Conservation (phyloP, 441 rosid species). For the Raphanus hybrid region DNA sequence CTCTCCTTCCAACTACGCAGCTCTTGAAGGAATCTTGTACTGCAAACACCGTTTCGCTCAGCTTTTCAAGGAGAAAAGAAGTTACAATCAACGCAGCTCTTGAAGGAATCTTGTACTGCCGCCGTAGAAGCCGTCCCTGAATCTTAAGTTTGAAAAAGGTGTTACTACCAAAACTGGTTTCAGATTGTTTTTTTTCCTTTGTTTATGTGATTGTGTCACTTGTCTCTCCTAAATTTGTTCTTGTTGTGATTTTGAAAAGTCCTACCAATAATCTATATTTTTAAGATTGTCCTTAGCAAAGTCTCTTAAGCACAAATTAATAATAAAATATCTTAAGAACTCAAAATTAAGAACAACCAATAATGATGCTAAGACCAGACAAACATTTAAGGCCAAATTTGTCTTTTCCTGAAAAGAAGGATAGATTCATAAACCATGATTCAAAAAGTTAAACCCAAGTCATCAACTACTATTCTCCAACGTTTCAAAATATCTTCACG, state of each 20-base stretch:
- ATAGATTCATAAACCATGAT: constrained; percentile 5
- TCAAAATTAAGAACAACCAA: too few relatives aligned
- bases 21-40: constrained; percentile 88
- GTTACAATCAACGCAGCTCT: constrained; percentile 95
- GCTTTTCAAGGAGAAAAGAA: constrained; percentile 97
- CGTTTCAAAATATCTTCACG: constrained; percentile 18
- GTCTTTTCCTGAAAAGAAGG: background rate
- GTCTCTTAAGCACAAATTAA: too few relatives aligned
- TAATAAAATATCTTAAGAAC: too few relatives aligned
- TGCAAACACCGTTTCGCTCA: constrained; percentile 97
- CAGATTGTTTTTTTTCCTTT: constrained; percentile 35
- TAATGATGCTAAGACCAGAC: too few relatives aligned
- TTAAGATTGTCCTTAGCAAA: too few relatives aligned
- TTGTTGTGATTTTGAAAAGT: too few relatives aligned
- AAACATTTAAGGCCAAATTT: constrained; percentile 1
- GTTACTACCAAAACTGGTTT: constrained; percentile 22
- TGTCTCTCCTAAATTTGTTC: too few relatives aligned
- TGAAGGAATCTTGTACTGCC: too few relatives aligned
- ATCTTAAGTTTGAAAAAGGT: constrained; percentile 40
- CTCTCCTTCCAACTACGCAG: constrained; percentile 93
- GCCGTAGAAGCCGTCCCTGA: constrained; percentile 53
- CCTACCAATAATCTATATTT: too few relatives aligned
- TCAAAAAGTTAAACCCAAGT: constrained; percentile 12
- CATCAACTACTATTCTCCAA: constrained; percentile 1
- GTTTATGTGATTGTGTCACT: too few relatives aligned